A percentile compares a stretch with the other conserved stretches of the same genome.
Conservation (phyloP, 352 stramenopile species). For the Phytophthora ramorum region DNA sequence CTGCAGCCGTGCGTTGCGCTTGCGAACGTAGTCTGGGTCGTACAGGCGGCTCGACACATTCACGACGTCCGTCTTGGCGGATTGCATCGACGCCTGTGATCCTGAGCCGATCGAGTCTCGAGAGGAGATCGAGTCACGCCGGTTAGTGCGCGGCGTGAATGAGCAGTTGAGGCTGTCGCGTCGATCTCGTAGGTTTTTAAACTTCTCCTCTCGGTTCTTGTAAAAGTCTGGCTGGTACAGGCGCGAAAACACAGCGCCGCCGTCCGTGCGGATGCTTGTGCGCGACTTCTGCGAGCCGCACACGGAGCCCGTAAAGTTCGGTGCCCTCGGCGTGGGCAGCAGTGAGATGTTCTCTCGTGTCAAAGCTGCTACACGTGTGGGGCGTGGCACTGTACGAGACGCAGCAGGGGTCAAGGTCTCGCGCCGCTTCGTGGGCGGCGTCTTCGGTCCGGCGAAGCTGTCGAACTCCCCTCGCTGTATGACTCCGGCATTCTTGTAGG, state of each 20-base stretch:
- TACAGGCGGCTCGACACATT: conserved; percentile 85
- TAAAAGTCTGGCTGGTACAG: conserved; percentile 88
- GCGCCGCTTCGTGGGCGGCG: conserved; percentile 35
- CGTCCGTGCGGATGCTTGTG: conserved; percentile 79
- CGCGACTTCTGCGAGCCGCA: conserved; percentile 78
- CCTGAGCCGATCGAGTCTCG: conserved; percentile 66
- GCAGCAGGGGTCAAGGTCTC: conserved; percentile 22
- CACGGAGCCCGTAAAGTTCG: conserved; percentile 62
- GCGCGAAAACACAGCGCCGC: conserved; percentile 80
- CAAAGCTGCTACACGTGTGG: conserved; percentile 66
- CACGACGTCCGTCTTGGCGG: conserved; percentile 79
- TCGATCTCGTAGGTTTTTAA: conserved; percentile 65
- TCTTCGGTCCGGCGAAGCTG: conserved; percentile 37
- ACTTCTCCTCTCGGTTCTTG: conserved; percentile 80
- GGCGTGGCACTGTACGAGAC: conserved; percentile 39
- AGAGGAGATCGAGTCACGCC: conserved; percentile 63
- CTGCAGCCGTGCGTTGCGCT: conserved; percentile 78
- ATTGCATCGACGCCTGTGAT: conserved; percentile 67
- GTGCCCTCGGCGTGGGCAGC: conserved; percentile 54
- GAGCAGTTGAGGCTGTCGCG: conserved; percentile 67
- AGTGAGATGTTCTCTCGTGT: conserved; percentile 85
- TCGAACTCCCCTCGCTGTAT: conserved; percentile 29
- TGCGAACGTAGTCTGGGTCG: conserved; percentile 85
- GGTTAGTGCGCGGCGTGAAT: conserved; percentile 70
- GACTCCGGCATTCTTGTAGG: conserved; percentile 34